phyloP scores from a whole-genome alignment of 2,329 filamentous ascomycete species.

The Akanthomyces lecanii region DNA sequence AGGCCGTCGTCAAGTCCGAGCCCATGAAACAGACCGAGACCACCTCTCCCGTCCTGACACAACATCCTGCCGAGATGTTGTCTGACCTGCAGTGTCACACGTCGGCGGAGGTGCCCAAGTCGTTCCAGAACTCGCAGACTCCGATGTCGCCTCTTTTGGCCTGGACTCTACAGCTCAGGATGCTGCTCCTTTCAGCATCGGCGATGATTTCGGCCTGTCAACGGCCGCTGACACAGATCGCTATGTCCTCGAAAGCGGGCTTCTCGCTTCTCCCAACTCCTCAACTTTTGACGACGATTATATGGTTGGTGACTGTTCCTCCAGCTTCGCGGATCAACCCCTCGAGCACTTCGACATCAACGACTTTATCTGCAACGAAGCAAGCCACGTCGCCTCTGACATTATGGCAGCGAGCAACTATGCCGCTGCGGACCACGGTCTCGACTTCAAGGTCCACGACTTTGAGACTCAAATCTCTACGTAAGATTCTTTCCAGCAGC shows the following conservation, averaged over 20 bases:
- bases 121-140: constrained; percentile 42
- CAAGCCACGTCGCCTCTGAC: constrained; percentile 42
- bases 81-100: constrained; percentile 99
- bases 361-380: constrained; percentile 54
- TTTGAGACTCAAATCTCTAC: constrained; percentile 57
- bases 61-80: constrained; percentile 99
- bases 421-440: constrained; percentile 50
- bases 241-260: constrained; percentile 71
- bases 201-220: constrained; percentile 65
- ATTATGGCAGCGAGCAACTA: constrained; percentile 46
- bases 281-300: constrained; percentile 63
- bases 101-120: constrained; percentile 63
- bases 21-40: constrained; percentile 26
- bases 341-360: constrained; percentile 48
- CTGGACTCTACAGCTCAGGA: constrained; percentile 52
- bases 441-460: constrained; percentile 51
- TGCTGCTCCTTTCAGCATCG: constrained; percentile 63
- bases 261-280: constrained; percentile 69
- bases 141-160: constrained; percentile 35
- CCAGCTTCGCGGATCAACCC: constrained; percentile 39
- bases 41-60: constrained; percentile 83
- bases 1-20: constrained; percentile 26
- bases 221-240: constrained; percentile 67
- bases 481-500: constrained; percentile 68
- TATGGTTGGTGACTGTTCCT: constrained; percentile 57